phyloP scores from a whole-genome alignment of 1,284 basidiomycete genomes.

The Gomphus sp. region DNA sequence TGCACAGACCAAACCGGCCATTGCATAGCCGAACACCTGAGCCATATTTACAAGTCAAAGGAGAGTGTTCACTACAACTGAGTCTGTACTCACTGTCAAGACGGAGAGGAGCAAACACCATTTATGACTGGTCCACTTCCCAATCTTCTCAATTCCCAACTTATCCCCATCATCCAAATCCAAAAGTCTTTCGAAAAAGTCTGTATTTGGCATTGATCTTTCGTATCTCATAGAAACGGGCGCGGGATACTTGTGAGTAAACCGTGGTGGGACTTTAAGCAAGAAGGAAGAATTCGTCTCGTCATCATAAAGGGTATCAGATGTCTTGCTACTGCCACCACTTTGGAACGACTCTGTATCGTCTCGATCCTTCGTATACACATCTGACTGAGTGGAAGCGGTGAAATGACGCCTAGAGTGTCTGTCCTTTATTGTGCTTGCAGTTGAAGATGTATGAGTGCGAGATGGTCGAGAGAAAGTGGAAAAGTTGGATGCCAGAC shows the following conservation, averaged over 20 bases:
- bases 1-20: conserved; percentile 34
- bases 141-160: conserved; percentile 28
- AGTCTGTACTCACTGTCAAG: conserved; percentile 24
- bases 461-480: neutral
- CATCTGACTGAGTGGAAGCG: neutral
- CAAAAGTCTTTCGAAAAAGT: neutral
- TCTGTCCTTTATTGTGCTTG: neutral
- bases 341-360: neutral
- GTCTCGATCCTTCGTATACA: neutral
- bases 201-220: neutral
- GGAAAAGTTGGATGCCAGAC: neutral
- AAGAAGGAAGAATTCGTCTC: neutral
- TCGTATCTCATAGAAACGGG: neutral
- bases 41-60: neutral
- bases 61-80: neutral
- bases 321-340: neutral
- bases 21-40: conserved; percentile 35
- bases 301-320: neutral
- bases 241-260: conserved; percentile 8
- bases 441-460: neutral
- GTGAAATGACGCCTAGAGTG: neutral
- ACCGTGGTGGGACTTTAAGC: neutral
- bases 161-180: neutral
- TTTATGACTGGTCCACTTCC: conserved; percentile 46
- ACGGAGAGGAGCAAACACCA: conserved; percentile 48